Evolutionary conservation across 805 yeast genomes (phyloP), one percentile per base, ranked within the genome.

Genomic region (Kazachstania viticola): DNA sequence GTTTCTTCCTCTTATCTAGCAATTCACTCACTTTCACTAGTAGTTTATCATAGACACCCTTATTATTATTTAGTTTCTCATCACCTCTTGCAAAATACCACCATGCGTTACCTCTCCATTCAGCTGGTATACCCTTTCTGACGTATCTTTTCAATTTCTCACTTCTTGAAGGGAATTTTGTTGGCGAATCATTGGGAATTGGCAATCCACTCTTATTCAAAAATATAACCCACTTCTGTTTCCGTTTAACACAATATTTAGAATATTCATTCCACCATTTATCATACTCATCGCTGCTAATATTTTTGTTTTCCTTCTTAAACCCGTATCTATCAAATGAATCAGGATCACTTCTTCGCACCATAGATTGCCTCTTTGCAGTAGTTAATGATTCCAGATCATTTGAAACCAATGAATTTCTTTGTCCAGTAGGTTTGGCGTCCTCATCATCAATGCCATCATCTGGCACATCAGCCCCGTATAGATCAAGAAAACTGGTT

Each of bases 31-130:
- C 71, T 40, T 74, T 73, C 11, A 58, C 61, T 27, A 84, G 75
- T 29, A 84, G 76, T 37, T 65, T 62, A 30, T 75, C 81, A 52
- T 87, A 88, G 2, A 81, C 66, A 0, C 93, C 95, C n/a, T 60
- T 61, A 49, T 87, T 74, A 21, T 73, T 73, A 41, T 67, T 73
- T 34, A 84, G 57, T 44, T 67, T 69, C 31, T 80, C 88, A 34
- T 75, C 67, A 3, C 97, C 98, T 17, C 77, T 75, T 4, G 94
- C 94, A 56, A 82, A 87, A 61, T 74, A 75, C 67, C 91, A 88
- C 98, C 98, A 88, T 1, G 95, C 95, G 42, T 72, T 73, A 2
- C 97, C 98, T 43, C 98, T 64, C 96, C 95, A 88, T 51, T 83
- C 95, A 0, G 95, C 84, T 0, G 98, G 97, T 8, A 88, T 78